These are phyloP conservation scores for Macadamia tetraphylla DNA, from an alignment of 164 flowering plant genomes.

Conservation along the genomic window DNA sequence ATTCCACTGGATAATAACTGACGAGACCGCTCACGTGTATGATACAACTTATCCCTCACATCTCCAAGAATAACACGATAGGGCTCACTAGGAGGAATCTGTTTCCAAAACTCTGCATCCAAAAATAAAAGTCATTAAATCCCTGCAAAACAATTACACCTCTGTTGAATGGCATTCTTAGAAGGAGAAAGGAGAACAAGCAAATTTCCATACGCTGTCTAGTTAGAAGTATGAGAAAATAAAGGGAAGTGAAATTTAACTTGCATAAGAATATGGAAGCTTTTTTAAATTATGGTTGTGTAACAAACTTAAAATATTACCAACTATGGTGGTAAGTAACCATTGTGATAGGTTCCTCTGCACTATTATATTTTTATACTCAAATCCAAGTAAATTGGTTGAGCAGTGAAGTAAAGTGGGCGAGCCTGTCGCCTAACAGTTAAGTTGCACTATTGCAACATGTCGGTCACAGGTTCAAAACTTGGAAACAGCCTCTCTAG, in stretches of 20 bases:
- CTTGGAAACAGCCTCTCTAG: too few species aligned
- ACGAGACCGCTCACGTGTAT: slow-evolving; percentile 89
- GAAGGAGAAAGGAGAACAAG: background rate
- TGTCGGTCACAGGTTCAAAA: too few species aligned
- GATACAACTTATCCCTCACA: slow-evolving; percentile 87
- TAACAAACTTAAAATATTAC: too few species aligned
- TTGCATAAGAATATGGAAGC: background rate
- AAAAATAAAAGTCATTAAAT: background rate
- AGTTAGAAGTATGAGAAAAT: too few species aligned
- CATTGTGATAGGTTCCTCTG: too few species aligned
- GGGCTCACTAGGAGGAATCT: slow-evolving; percentile 87
- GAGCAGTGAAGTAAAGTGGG: too few species aligned
- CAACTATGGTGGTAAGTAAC: background rate
- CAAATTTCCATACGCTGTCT: background rate
- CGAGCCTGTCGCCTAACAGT: too few species aligned
- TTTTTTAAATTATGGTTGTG: too few species aligned
- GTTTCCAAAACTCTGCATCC: slow-evolving; percentile 89
- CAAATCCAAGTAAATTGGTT: too few species aligned
- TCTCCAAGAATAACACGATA: slow-evolving; percentile 95
- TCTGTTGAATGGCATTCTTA: background rate
- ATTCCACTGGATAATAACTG: slow-evolving; percentile 58
- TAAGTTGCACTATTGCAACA: too few species aligned
- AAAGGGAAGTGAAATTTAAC: too few species aligned
- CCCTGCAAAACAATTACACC: background rate
- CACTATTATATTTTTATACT: too few species aligned